These are phyloP conservation scores for Acacia confusa DNA, from an alignment of 306 rosid genomes.

Conservation along the genomic window DNA sequence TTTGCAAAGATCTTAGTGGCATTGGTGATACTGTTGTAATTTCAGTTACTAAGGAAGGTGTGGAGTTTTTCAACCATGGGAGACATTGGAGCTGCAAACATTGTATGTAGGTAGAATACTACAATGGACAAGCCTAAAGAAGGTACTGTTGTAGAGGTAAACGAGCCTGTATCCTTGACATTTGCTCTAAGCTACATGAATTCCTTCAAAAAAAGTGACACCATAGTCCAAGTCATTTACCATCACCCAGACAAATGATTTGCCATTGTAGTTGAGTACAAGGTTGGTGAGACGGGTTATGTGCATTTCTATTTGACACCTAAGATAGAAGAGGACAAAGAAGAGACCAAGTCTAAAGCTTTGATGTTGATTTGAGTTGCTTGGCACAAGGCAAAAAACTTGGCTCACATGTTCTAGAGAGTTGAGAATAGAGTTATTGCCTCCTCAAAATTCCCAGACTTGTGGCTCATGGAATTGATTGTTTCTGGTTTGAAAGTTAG, in stretches of 20 bases:
- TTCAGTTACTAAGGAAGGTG: conserved; percentile 91
- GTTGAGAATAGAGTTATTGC: no score
- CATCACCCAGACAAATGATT: conserved; percentile 48
- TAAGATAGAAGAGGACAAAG: conserved; percentile 87
- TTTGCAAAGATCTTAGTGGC: conserved; percentile 86
- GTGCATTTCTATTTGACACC: conserved; percentile 89
- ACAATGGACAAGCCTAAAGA: conserved; percentile 86
- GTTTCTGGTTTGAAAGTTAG: no score
- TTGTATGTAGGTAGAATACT: conserved; percentile 90
- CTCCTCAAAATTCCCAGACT: no score
- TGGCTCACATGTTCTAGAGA: no score
- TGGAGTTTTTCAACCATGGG: conserved; percentile 92
- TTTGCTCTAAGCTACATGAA: conserved; percentile 94
- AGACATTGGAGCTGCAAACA: conserved; percentile 90
- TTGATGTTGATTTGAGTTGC: conserved; percentile 23
- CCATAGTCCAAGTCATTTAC: conserved; percentile 73
- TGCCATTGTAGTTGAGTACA: conserved; percentile 71
- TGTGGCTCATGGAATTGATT: no score
- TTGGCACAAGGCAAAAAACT: no score
- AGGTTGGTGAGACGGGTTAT: conserved; percentile 53
- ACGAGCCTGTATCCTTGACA: conserved; percentile 81
- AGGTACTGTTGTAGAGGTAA: conserved; percentile 64
- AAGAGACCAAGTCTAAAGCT: conserved; percentile 38
- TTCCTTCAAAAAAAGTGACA: conserved; percentile 84
- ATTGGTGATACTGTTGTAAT: conserved; percentile 98